Percentiles rank a stretch among this genome's conserved stretches.
Evolutionary conservation across 805 yeast genomes (phyloP).

Genomic region (Cephaloascus fragrans): DNA sequence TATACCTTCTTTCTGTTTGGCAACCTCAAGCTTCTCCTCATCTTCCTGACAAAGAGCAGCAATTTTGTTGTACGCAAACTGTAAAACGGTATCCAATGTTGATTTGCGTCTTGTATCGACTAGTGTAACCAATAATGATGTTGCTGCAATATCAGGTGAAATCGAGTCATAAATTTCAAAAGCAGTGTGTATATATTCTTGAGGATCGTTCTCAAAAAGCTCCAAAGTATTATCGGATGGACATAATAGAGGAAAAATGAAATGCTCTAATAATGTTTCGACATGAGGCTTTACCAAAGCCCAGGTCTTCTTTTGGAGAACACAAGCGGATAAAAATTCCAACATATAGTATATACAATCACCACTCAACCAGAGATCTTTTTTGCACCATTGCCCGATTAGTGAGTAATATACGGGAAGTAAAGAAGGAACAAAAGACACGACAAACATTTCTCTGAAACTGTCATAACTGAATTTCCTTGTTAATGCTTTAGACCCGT

Average conservation of each 20-base stretch:
- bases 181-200: constrained; percentile 70
- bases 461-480: constrained; percentile 45
- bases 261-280: constrained; percentile 54
- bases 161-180: constrained; percentile 45
- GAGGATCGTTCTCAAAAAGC: constrained; percentile 77
- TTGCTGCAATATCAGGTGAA: constrained; percentile 75
- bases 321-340: constrained; percentile 45
- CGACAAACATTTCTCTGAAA: constrained; percentile 46
- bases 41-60: constrained; percentile 14
- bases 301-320: constrained; percentile 53
- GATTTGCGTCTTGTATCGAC: constrained; percentile 55
- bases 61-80: constrained; percentile 47
- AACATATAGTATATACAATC: constrained; percentile 53
- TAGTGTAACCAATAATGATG: constrained; percentile 61
- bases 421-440: constrained; percentile 64
- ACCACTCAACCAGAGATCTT: constrained; percentile 59
- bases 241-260: constrained; percentile 68
- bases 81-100: constrained; percentile 50
- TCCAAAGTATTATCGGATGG: constrained; percentile 62
- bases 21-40: constrained; percentile 33
- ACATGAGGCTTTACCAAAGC: constrained; percentile 52
- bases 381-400: constrained; percentile 65
- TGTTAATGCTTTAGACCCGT: constrained; percentile 41
- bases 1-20: constrained; percentile 66
- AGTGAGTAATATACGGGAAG: constrained; percentile 53